Evolutionary conservation across 305 asterid species (phyloP).

Genomic region (Fraxinus paxiana): DNA sequence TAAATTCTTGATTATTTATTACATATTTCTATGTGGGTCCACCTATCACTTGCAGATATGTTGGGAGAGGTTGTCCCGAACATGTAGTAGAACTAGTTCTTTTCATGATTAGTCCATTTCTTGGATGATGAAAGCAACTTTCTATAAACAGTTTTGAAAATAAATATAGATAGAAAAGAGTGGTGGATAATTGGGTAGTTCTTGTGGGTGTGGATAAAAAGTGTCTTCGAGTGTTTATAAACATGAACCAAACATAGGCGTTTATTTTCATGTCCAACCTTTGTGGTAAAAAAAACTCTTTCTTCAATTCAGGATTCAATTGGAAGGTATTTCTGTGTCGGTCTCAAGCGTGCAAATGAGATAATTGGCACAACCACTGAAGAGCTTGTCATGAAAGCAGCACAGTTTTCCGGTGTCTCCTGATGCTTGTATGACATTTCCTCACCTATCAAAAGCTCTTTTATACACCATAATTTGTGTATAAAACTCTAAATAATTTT

Average conservation of each 20-base stretch:
- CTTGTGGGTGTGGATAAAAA: not conserved
- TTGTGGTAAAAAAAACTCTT: not conserved
- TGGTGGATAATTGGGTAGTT: not conserved
- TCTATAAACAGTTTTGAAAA: no score
- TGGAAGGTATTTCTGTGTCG: conserved; percentile 84
- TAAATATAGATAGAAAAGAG: no score
- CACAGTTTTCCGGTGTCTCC: conserved; percentile 43
- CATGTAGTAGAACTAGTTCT: not conserved
- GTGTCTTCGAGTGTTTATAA: not conserved
- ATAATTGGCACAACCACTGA: conserved; percentile 93
- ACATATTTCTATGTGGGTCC: not conserved
- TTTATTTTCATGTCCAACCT: not conserved
- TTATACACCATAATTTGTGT: not conserved
- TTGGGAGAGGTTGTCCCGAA: not conserved
- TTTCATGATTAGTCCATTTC: conserved; percentile 2
- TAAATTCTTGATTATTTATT: not conserved
- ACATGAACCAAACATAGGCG: not conserved
- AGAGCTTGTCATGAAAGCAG: conserved; percentile 88
- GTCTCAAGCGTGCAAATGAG: conserved; percentile 94
- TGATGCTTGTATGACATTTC: conserved; percentile 24
- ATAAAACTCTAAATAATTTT: not conserved
- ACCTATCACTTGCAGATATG: not conserved
- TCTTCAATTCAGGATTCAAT: conserved; percentile 56
- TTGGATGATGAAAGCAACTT: not conserved
- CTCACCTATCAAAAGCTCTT: not conserved